Base-by-base conservation (phyloP, 345 rosid genomes). In the Balakata baccata region DNA sequence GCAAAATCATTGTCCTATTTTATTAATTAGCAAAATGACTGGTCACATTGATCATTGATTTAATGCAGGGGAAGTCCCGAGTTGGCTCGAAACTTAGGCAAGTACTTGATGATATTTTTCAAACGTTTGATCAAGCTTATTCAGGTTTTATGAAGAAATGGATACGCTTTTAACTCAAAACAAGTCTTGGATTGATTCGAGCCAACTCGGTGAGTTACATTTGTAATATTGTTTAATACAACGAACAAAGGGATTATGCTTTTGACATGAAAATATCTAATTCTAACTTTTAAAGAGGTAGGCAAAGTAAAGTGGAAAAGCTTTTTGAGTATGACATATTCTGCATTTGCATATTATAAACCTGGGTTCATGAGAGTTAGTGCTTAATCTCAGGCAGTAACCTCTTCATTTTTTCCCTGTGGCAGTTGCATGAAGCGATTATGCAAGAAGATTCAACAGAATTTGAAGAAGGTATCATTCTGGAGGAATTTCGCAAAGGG, bases 341-440 rank as follows among this genome's bases (percentile, higher is more conserved):
- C 25, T 47, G 7, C 29, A 9, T n/a, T 20, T 16, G 14, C 10
- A 50, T 23, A 46, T 53, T n/a, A 17, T 63, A 37, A 63, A 29
- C 47, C 13, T 50, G 52, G 37, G 64, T 22, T 64, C 51, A 23
- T 39, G 11, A 6, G 53, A 23, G 25, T 49, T 18, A 8, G 8
- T 66, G 70, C 59, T 11, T 64, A 23, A 11, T 74, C 29, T 14
- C 11, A 17, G 9, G 2, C n/a, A 43, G 34, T 74, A 17, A 56
- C n/a, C 25, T 46, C 43, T 74, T 45, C 6, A 11, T 39, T 65
- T 29, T 29, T 70, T 68, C 58, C 45, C 64, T 2, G 69, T 67
- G 54, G 82, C 75, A 94, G 98, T 79, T 92, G 79, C 99, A 92
- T 50, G 99, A 95, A 82, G 99, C 99, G 61, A 92, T 95, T 77